Base-by-base conservation (phyloP, 2,329 filamentous ascomycete genomes). In the Plectosphaerella plurivora region DNA sequence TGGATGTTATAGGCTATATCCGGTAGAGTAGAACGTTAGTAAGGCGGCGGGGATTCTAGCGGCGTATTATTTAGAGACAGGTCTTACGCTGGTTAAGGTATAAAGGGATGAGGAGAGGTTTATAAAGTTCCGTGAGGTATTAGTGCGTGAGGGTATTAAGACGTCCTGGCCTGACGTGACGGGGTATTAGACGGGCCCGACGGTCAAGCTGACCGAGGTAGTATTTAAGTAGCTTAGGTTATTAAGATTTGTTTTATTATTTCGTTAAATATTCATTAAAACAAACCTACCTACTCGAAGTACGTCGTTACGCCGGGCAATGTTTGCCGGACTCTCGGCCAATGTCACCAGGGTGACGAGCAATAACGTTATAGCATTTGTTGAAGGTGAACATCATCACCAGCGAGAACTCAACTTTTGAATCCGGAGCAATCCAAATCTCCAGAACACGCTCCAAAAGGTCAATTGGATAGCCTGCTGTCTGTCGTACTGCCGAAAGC, bases 1-100 rank as follows among this genome's bases (percentile, higher is more conserved):
- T 37, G 62, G 62, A 9, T 64, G 62, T 14, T 64, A 64, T 46
- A 45, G 62, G 10, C 11, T 64, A 16, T 61, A 64, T n/a, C 62
- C 62, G 7, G 59, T 64, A 1, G 62, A 64, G 49, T 64, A 61
- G 62, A 64, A 64, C 36, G 59, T 63, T 46, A 60, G 62, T 3
- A 60, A 63, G 45, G 61, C 58, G 1, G 60, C 61, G 0, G 61
- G 61, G 0, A 49, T 63, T 24, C 36, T 64, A 15, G 60, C 60
- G 1, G 57, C 62, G 2, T 56, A 63, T 35, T 64, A 61, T n/a
- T 22, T 63, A 5, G 55, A 62, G 1, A 57, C 11, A 0, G 51
- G 50, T 2, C 24, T 59, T 4, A 49, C 58, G 8, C 60, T 60
- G 9, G 56, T 59, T 33, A 51, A 61, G 14, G 59, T 63, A 0